Evolutionary conservation across 2,329 filamentous ascomycete genomes (phyloP).

Genomic region (Cytospora mali): DNA sequence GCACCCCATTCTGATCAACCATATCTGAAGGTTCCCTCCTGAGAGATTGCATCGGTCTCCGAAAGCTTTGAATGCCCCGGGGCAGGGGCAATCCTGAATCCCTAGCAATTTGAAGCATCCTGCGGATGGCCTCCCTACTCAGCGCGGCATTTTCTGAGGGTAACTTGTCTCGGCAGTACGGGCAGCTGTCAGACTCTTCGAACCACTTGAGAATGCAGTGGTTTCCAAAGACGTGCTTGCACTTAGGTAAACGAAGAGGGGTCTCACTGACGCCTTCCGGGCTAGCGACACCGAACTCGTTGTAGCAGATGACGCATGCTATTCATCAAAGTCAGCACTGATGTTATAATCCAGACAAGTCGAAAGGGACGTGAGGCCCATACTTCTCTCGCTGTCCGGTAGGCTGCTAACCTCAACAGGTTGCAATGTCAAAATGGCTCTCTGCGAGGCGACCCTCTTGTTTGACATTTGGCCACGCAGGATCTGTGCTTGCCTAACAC

Average conservation of each 20-base stretch:
- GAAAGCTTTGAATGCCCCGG: conserved; percentile 6
- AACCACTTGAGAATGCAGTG: conserved; percentile 69
- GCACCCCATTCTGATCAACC: conserved; percentile 8
- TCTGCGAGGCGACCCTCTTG: conserved; percentile 52
- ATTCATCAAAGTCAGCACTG: conserved; percentile 21
- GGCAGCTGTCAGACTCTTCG: conserved; percentile 63
- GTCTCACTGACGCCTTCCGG: conserved; percentile 61
- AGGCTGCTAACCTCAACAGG: conserved; percentile 50
- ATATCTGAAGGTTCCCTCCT: conserved; percentile 13
- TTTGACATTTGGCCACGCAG: conserved; percentile 47
- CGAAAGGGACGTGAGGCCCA: conserved; percentile 33
- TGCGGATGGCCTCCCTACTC: conserved; percentile 34
- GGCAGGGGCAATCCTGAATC: conserved; percentile 18
- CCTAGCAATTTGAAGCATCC: conserved; percentile 32
- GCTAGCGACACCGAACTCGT: conserved; percentile 58
- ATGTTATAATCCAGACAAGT: conserved; percentile 7
- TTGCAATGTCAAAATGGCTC: conserved; percentile 50
- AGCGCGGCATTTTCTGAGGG: conserved; percentile 48
- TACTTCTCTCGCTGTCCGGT: conserved; percentile 51
- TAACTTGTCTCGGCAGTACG: conserved; percentile 65
- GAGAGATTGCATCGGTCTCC: conserved; percentile 9
- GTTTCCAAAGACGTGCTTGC: conserved; percentile 66
- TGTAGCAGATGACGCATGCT: conserved; percentile 68
- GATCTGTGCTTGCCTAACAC: conserved; percentile 40
- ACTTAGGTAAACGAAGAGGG: conserved; percentile 61